Evolutionary conservation across 176 grass and related monocot genomes (phyloP).

Genomic region (Oryza meyeriana): DNA sequence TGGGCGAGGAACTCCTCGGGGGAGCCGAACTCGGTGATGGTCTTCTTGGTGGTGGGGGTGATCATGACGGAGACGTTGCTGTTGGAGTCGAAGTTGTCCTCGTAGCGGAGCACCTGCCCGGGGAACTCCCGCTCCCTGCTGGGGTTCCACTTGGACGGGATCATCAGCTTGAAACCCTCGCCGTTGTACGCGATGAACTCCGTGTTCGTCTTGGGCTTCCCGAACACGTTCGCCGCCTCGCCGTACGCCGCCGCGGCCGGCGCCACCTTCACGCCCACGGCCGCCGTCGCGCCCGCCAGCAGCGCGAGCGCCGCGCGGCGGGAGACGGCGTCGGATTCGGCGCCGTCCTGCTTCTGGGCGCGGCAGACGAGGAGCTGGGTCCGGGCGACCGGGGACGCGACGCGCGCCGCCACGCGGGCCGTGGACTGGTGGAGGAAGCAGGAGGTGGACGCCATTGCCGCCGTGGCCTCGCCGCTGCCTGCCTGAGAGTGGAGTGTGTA

Average conservation of each 20-base stretch:
- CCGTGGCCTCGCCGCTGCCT: neutral
- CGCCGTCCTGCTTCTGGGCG: conserved; percentile 56
- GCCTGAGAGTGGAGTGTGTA: too few species aligned
- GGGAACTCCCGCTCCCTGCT: conserved; percentile 89
- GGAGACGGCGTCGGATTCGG: conserved; percentile 23
- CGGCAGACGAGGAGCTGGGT: conserved; percentile 60
- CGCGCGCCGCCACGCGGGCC: conserved; percentile 34
- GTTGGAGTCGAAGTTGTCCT: conserved; percentile 96
- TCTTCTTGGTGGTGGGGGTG: conserved; percentile 66
- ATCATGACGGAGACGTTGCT: conserved; percentile 84
- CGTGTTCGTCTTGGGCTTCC: conserved; percentile 78
- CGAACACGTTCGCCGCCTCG: conserved; percentile 91
- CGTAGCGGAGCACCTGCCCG: conserved; percentile 84
- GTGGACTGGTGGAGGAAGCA: conserved; percentile 89
- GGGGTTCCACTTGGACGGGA: conserved; percentile 95
- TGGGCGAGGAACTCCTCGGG: conserved; percentile 76
- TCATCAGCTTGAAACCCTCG: conserved; percentile 71
- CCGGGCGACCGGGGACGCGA: conserved; percentile 16
- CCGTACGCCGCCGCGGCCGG: conserved; percentile 88
- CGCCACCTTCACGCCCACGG: conserved; percentile 54
- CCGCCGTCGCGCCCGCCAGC: conserved; percentile 59
- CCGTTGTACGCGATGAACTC: conserved; percentile 77
- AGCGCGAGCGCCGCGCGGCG: conserved; percentile 65
- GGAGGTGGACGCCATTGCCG: conserved; percentile 76
- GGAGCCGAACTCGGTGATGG: conserved; percentile 80